Percentiles rank a stretch among this genome's conserved stretches.
Evolutionary conservation across 2,329 filamentous ascomycete species (phyloP).

Genomic region (Diaporthe sp.): DNA sequence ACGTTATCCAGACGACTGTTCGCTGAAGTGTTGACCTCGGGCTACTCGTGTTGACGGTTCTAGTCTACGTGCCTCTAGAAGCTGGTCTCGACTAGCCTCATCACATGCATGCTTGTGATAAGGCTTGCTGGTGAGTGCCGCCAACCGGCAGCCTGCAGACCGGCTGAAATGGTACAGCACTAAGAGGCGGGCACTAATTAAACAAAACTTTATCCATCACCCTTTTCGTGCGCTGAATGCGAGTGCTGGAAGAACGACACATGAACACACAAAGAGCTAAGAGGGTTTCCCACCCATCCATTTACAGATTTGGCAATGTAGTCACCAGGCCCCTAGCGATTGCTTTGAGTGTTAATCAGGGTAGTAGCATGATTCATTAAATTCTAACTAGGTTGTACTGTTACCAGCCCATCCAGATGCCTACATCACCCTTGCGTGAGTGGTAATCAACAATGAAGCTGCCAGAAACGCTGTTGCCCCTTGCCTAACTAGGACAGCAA

Average conservation of each 20-base stretch:
- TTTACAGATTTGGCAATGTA: neutral
- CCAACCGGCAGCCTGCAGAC: neutral
- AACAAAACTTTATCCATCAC: neutral
- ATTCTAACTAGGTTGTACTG: neutral
- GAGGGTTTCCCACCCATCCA: neutral
- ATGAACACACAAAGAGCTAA: neutral
- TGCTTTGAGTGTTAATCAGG: neutral
- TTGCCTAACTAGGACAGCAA: neutral
- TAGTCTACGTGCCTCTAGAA: too few species aligned
- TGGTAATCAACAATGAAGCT: neutral
- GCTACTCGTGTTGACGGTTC: too few species aligned
- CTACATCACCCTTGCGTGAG: neutral
- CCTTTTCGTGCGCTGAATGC: neutral
- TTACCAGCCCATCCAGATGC: neutral
- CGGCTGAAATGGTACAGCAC: neutral
- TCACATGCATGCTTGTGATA: neutral
- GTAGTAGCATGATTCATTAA: neutral
- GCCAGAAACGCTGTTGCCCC: neutral
- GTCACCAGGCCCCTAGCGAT: neutral
- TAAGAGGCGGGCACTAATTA: neutral
- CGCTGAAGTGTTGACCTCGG: too few species aligned
- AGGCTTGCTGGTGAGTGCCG: neutral
- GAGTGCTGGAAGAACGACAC: too few species aligned
- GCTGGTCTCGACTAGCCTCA: too few species aligned
- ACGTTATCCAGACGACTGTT: too few species aligned